Base-by-base conservation (phyloP, 345 rosid genomes). In the Jatropha curcas region DNA sequence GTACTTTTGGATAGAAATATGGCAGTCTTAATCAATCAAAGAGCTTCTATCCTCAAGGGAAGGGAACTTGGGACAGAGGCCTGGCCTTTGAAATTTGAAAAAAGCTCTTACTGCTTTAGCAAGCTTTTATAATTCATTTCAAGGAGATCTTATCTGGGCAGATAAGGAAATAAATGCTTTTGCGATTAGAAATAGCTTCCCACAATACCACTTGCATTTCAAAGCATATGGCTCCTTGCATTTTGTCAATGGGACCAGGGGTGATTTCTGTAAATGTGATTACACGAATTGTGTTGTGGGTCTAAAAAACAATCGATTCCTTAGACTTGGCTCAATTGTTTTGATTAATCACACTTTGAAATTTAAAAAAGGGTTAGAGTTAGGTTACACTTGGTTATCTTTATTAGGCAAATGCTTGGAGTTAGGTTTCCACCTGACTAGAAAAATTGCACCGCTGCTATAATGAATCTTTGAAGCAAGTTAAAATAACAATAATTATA, bases 1-100 rank as follows among this genome's bases (percentile, higher is more conserved):
- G 41, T 52, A 20, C 72, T 65, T n/a, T 65, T 67, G 58, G 66
- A 67, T 39, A 34, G 10, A 72, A 61, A 64, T 37, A 48, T 59
- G 56, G 30, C 33, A 48, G 73, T 66, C 79, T 75, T 62, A 13
- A 67, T 71, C 76, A 37, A 24, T 60, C 20, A 20, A 45, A 22
- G 67, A 39, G 43, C 16, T 62, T 60, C 76, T 74, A 79, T 79
- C 82, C 73, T 67, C 39, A 64, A 22, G 65, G 34, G 13, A 51
- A 50, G n/a, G 25, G 16, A 46, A 66, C n/a, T n/a, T n/a, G 63
- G n/a, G 16, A 1, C 43, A 51, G 51, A 41, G 59, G 74, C 16
- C 14, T n/a, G 35, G 35, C 34, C 68, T 33, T 71, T 61, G 31
- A 45, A 60, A n/a, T n/a, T n/a, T n/a, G n/a, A n/a, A n/a, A n/a